Conservation (phyloP, 768 basidiomycete species). For the Auricularia heimuer region DNA sequence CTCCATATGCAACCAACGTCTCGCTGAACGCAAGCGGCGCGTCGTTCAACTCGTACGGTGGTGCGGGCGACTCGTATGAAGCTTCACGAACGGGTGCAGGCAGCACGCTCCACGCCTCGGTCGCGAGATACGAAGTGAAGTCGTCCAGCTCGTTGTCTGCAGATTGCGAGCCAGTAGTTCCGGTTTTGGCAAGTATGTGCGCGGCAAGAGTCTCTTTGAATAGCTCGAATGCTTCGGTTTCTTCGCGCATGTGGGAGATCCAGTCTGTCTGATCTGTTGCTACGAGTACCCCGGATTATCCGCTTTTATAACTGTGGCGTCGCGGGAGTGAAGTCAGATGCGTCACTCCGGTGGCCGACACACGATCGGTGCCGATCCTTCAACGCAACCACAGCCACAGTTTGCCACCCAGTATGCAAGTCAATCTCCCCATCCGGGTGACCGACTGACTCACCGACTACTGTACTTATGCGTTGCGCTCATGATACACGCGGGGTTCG, state of each 20-base stretch:
- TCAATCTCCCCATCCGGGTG: too few species aligned
- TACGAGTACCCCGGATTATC: neutral
- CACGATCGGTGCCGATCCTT: too few species aligned
- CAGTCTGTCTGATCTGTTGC: neutral
- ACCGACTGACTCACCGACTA: too few species aligned
- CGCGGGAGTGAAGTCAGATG: too few species aligned
- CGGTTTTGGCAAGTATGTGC: neutral
- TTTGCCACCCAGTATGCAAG: too few species aligned
- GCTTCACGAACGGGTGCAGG: slow-evolving; percentile 27
- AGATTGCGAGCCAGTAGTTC: neutral
- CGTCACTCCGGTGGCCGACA: too few species aligned
- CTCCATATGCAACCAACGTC: slow-evolving; percentile 40
- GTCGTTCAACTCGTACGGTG: slow-evolving; percentile 26
- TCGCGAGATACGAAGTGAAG: slow-evolving; percentile 41
- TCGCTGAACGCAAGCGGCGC: slow-evolving; percentile 36
- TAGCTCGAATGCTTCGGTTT: neutral
- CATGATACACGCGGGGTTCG: too few species aligned
- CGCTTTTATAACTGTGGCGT: too few species aligned
- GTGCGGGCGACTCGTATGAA: slow-evolving; percentile 28
- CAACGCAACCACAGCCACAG: too few species aligned
- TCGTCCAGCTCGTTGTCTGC: slow-evolving; percentile 36
- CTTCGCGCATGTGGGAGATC: neutral
- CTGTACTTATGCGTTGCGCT: too few species aligned
- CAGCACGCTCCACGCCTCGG: slow-evolving; percentile 39
- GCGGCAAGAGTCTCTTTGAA: neutral